Evolutionary conservation across 331 rosid species (phyloP).

Genomic region (Ulmus americana): DNA sequence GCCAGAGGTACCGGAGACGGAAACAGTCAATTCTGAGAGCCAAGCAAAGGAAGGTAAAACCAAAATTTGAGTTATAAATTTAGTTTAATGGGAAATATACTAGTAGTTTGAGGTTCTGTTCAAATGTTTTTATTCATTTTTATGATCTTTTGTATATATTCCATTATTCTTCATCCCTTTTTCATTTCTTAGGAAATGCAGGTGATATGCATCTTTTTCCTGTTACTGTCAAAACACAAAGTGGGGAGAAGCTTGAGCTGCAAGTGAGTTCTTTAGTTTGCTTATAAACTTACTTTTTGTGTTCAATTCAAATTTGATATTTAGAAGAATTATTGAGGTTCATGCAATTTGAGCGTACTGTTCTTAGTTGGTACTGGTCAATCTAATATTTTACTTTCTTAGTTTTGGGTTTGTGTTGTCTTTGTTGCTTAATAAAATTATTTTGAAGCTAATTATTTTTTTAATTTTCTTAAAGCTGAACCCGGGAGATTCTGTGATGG

Average conservation of each 20-base stretch:
- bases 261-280: conserved; percentile 58
- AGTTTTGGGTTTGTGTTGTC: conserved; percentile 6
- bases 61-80: neutral
- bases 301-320: conserved; percentile 3
- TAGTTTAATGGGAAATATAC: conserved; percentile 4
- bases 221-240: conserved; percentile 77
- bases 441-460: conserved; percentile 17
- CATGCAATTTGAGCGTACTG: conserved; percentile 2
- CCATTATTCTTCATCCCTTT: neutral
- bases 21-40: conserved; percentile 31
- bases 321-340: neutral
- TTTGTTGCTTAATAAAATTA: neutral
- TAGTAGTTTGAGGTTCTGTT: neutral
- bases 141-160: neutral
- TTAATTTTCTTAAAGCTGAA: conserved; percentile 56
- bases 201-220: conserved; percentile 93
- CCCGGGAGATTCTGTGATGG: conserved; percentile 98
- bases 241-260: conserved; percentile 89
- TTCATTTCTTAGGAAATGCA: conserved; percentile 35
- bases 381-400: neutral
- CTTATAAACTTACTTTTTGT: conserved; percentile 17
- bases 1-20: conserved; percentile 43
- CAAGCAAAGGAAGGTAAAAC: conserved; percentile 73
- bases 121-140: neutral
- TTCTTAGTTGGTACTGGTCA: neutral